Percentiles rank a stretch among this genome's conserved stretches.
Conservation (phyloP, 2,329 filamentous ascomycete genomes). For the Fusarium sp. region DNA sequence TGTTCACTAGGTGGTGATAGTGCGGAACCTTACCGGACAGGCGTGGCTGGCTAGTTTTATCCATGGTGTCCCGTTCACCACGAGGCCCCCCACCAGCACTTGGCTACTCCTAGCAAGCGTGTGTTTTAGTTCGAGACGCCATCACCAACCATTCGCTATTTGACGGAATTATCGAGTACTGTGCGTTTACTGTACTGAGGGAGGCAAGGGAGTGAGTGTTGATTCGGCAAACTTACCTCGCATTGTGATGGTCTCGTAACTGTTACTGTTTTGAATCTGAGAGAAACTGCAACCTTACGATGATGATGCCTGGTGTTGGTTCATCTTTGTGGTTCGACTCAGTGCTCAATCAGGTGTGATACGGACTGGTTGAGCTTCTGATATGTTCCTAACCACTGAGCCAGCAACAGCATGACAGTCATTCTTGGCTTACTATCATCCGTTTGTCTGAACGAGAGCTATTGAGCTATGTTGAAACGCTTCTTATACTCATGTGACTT, state of each 20-base stretch:
- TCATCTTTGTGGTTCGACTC: neutral
- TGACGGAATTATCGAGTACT: constrained; percentile 11
- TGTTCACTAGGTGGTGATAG: constrained; percentile 20
- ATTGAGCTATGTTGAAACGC: neutral
- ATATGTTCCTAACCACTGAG: neutral
- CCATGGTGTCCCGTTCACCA: constrained; percentile 38
- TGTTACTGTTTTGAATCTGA: constrained; percentile 11
- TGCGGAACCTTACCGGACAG: constrained; percentile 40
- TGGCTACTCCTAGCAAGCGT: constrained; percentile 23
- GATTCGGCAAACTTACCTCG: constrained; percentile 10
- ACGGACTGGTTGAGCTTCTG: neutral
- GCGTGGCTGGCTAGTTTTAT: constrained; percentile 21
- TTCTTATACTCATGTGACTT: neutral
- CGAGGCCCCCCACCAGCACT: constrained; percentile 38
- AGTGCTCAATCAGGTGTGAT: neutral
- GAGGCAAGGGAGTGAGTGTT: constrained; percentile 22
- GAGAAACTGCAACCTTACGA: neutral
- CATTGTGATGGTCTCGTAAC: neutral
- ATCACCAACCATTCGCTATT: constrained; percentile 11
- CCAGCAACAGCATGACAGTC: neutral
- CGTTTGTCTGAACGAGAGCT: neutral
- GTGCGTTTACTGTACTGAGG: constrained; percentile 17
- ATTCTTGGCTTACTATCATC: neutral
- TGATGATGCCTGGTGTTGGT: constrained; percentile 12
- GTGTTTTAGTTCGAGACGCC: constrained; percentile 35